Conservation (phyloP, 75 land plant species). For the Sequoia sempervirens region DNA sequence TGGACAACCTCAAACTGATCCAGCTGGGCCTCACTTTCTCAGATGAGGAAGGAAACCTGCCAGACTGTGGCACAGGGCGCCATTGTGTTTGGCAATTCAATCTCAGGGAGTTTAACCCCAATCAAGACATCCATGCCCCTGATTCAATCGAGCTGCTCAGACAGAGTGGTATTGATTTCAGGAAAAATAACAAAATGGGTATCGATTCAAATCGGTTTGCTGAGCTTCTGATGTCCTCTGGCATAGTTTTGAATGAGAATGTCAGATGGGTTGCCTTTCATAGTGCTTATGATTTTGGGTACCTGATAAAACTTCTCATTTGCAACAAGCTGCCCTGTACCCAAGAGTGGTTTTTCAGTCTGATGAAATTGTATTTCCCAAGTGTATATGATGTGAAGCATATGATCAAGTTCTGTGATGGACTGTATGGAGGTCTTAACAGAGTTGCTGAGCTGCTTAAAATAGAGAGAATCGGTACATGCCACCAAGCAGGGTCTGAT, state of each 20-base stretch:
- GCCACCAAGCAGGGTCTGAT: constrained; percentile 66
- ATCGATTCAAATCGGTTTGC: constrained; percentile 47
- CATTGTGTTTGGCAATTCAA: constrained; percentile 69
- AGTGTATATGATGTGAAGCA: constrained; percentile 57
- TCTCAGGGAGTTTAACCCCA: constrained; percentile 50
- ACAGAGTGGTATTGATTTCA: constrained; percentile 53
- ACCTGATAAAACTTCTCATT: constrained; percentile 71
- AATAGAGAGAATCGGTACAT: constrained; percentile 50
- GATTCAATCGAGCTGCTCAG: constrained; percentile 48
- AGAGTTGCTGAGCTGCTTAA: constrained; percentile 36
- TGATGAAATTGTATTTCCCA: constrained; percentile 43
- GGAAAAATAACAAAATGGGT: constrained; percentile 28
- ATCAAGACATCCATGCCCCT: constrained; percentile 32
- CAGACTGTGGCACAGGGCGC: constrained; percentile 22
- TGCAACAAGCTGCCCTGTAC: constrained; percentile 40
- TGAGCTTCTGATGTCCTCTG: constrained; percentile 57
- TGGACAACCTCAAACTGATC: constrained; percentile 65
- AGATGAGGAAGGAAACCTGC: constrained; percentile 63
- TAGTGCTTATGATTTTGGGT: constrained; percentile 68
- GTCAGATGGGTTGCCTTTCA: constrained; percentile 68
- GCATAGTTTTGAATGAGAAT: constrained; percentile 38
- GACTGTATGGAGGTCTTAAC: constrained; percentile 55
- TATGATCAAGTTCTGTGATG: constrained; percentile 35
- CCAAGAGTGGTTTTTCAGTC: constrained; percentile 25
- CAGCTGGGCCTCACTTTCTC: constrained; percentile 73